Evolutionary conservation across 2,329 filamentous ascomycete species (phyloP), one percentile per base, ranked within the genome.

Genomic region (Diaporthe citriasiana): DNA sequence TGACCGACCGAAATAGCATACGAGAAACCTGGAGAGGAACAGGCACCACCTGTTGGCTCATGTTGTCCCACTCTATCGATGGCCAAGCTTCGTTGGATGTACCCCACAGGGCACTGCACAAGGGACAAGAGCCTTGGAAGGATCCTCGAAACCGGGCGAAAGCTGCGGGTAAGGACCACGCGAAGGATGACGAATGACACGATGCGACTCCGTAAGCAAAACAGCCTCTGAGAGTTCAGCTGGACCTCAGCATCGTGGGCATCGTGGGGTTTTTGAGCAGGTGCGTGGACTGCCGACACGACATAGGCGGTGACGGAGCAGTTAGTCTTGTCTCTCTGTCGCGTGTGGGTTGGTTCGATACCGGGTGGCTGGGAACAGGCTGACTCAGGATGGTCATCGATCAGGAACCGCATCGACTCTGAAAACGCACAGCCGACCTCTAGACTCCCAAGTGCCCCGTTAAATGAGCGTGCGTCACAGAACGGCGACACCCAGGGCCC

Each of bases 261-360:
- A 53, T 68, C 63, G 63, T 68, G 63, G 63, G 63, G 63, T 38
- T 68, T 35, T 53, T 53, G 40, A 45, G 59, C 40, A 51, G 30
- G 22, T 47, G 63, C 47, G 25, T 68, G 63, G 63, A n/a, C 30
- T 53, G 56, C 27, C 57, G 57, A 72, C 57, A 72, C 57, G 47
- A 72, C 57, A 72, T n/a, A 71, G 50, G 70, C 70, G 70, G 70
- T 71, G 70, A 71, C 70, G 70, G 68, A 13, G 59, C 57, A 59
- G 33, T 38, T n/a, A 50, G 22, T 50, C 45, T 50, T 50, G 45
- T n/a, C 19, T 30, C 42, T 50, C 19, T 63, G 56, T 59, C 56
- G 55, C 63, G 68, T 59, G 53, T 71, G 68, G 70, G 45, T 25
- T 55, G 45, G 35, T 19, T 53, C 47, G 56, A 59, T 63, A 51